Conservation (phyloP, 352 stramenopile species). For the Globisporangium megalacanthum region DNA sequence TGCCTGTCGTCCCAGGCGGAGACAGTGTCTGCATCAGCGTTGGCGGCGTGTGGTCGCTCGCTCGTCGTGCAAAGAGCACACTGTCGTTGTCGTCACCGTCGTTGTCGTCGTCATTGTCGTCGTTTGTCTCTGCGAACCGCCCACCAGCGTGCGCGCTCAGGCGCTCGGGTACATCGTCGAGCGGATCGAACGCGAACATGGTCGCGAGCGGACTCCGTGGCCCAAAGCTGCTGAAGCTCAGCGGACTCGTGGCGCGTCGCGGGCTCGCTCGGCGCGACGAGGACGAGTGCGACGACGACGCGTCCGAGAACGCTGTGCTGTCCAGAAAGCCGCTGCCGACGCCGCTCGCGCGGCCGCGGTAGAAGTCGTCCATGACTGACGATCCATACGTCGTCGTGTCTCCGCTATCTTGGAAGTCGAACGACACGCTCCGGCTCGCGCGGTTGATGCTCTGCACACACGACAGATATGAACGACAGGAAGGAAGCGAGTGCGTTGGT, state of each 20-base stretch:
- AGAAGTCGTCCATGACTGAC: slow-evolving; percentile 46
- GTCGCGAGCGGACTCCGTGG: slow-evolving; percentile 55
- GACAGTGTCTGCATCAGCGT: slow-evolving; percentile 48
- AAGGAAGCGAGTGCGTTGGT: background rate
- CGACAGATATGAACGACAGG: slow-evolving; percentile 2
- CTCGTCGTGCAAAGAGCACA: slow-evolving; percentile 1
- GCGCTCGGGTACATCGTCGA: slow-evolving; percentile 50
- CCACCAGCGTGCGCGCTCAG: slow-evolving; percentile 11
- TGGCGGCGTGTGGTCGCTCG: slow-evolving; percentile 14
- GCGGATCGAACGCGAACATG: slow-evolving; percentile 75
- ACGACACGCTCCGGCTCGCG: slow-evolving; percentile 68
- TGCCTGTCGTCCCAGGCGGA: slow-evolving; percentile 47
- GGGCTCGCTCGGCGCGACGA: slow-evolving; percentile 34
- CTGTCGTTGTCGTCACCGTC: slow-evolving; percentile 24
- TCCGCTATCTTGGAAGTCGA: slow-evolving; percentile 62
- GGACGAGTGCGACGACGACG: slow-evolving; percentile 28
- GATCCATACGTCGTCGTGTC: slow-evolving; percentile 23
- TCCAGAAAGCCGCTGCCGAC: slow-evolving; percentile 35
- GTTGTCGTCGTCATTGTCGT: slow-evolving; percentile 11
- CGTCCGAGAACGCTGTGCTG: slow-evolving; percentile 54
- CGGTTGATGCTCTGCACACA: slow-evolving; percentile 50
- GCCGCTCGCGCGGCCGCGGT: slow-evolving; percentile 34
- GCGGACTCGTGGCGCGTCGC: slow-evolving; percentile 47
- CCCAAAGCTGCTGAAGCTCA: slow-evolving; percentile 51
- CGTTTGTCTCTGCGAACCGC: slow-evolving; percentile 17